Evolutionary conservation across 2,329 filamentous ascomycete species (phyloP), one percentile per base, ranked within the genome.

Genomic region (Claviceps sp.): DNA sequence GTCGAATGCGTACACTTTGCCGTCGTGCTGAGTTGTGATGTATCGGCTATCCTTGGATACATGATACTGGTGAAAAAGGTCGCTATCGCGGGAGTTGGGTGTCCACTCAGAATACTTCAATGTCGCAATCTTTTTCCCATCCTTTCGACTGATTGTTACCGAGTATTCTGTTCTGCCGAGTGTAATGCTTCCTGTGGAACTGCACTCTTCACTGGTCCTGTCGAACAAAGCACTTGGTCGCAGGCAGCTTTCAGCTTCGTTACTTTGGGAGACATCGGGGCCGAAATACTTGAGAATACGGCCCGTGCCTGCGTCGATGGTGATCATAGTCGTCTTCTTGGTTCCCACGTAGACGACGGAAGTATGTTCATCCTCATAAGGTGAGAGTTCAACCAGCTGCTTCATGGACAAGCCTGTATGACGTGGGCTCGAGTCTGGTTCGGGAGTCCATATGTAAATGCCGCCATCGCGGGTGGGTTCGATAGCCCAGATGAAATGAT

Each of bases 31-130:
- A 58, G 85, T 88, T 58, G 91, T 91, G 49, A 97, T 84, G 68
- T 97, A 96, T 55, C 85, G 86, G 58, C 87, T 83, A 65, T 97
- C 90, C 64, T 90, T 84, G 0, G 89, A 89, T 11, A 74, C 70
- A 14, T 78, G 78, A 62, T 97, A 93, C 63, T 97, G 89, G 48
- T 80, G 80, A 60, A 89, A 83, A 6, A 98, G 80, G 64, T 98
- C 93, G 56, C 80, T 80, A 66, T 98, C 91, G 55, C 84, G 87
- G 54, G 85, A 94, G 67, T 98, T 98, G 14, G 90, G 87, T 0
- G 82, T 84, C 93, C 93, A 98, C 66, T 98, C 93, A 11, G 89
- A 86, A 64, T 94, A 98, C 58, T 82, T 90, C 59, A 98, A 80
- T 0, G 88, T 95, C 61, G 89, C 95, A 56, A 98, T 85, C 7